Evolutionary conservation across 345 rosid genomes (phyloP).

Genomic region (Lepidium sativum): DNA sequence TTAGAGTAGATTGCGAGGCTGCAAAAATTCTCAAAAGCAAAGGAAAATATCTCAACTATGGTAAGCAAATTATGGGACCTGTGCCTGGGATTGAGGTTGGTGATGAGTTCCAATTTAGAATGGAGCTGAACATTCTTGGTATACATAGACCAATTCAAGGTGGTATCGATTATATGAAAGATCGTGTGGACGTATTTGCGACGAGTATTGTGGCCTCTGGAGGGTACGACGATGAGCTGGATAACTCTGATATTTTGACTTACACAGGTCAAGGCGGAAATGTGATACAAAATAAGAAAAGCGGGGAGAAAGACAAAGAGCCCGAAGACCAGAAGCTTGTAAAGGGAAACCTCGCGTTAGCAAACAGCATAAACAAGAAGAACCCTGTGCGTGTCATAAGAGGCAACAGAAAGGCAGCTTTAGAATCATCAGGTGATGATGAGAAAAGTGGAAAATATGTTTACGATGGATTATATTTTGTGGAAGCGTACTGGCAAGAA

Average conservation of each 20-base stretch:
- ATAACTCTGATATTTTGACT: constrained; percentile 53
- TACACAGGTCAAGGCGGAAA: constrained; percentile 90
- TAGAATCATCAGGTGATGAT: constrained; percentile 25
- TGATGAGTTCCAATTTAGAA: constrained; percentile 72
- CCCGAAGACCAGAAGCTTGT: constrained; percentile 83
- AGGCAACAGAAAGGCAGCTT: constrained; percentile 40
- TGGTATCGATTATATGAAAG: constrained; percentile 73
- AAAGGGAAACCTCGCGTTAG: constrained; percentile 69
- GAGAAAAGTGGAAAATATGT: constrained; percentile 39
- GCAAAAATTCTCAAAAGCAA: constrained; percentile 46
- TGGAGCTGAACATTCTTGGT: constrained; percentile 73
- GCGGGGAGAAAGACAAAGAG: constrained; percentile 5
- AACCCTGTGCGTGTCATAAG: constrained; percentile 83
- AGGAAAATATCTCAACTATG: constrained; percentile 34
- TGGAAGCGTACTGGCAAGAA: constrained; percentile 52
- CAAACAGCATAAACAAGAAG: constrained; percentile 38
- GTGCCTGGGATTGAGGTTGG: constrained; percentile 91
- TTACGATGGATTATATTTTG: constrained; percentile 75
- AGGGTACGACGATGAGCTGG: constrained; percentile 62
- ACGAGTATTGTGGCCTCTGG: constrained; percentile 80
- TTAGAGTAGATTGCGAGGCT: constrained; percentile 63
- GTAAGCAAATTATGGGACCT: constrained; percentile 48
- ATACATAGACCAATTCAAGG: constrained; percentile 58
- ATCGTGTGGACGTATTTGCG: constrained; percentile 34
- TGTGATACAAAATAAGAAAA: constrained; percentile 33